Evolutionary conservation across 192 early-diverging fungal species (phyloP).

Genomic region (Rhizophagus sp.): DNA sequence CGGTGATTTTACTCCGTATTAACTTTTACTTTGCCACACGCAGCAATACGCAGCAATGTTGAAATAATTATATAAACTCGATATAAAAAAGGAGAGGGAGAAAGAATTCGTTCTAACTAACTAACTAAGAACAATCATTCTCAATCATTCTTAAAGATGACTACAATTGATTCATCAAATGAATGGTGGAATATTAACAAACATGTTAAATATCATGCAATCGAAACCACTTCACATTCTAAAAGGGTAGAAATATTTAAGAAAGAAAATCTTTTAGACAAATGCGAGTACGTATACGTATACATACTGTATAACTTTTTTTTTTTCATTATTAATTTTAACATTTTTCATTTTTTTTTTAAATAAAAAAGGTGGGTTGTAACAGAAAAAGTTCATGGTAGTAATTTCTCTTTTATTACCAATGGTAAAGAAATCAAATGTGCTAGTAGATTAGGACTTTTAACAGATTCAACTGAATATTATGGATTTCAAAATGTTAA

Average conservation of each 20-base stretch:
- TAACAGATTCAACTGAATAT: background rate
- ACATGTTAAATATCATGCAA: background rate
- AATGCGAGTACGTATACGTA: background rate
- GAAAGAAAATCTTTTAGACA: background rate
- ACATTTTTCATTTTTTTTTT: too few species aligned
- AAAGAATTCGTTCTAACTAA: too few species aligned
- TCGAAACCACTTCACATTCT: background rate
- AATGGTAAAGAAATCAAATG: conserved; percentile 14
- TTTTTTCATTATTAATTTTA: too few species aligned
- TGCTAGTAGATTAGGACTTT: background rate
- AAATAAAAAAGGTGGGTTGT: background rate
- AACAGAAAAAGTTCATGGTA: conserved; percentile 5
- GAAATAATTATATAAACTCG: too few species aligned
- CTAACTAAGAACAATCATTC: too few species aligned
- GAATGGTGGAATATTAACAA: background rate
- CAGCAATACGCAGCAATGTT: too few species aligned
- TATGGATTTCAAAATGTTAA: background rate
- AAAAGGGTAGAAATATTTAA: background rate
- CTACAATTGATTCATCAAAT: too few species aligned
- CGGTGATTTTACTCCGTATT: too few species aligned
- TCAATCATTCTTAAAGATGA: too few species aligned
- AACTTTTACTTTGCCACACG: too few species aligned
- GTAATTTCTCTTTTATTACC: conserved; percentile 8
- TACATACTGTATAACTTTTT: too few species aligned
- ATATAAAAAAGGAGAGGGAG: too few species aligned